Conservation (phyloP, 2,329 filamentous ascomycete genomes). For the Trichophyton rubrum region DNA sequence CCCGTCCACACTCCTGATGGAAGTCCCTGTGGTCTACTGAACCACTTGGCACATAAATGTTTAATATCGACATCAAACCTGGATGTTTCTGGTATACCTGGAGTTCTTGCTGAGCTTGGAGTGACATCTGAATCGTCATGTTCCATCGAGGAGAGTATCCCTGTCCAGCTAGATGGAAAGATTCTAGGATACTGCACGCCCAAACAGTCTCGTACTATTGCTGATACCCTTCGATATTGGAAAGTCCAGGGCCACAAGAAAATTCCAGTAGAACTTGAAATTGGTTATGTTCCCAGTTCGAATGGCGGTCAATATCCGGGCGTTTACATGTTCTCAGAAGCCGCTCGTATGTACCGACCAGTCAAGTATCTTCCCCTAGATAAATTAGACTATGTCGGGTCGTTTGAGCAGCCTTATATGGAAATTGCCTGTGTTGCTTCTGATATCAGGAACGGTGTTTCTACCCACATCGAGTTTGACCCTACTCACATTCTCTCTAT, state of each 20-base stretch:
- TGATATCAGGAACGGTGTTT: conserved; percentile 76
- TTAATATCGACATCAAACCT: conserved; percentile 65
- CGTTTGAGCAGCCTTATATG: conserved; percentile 97
- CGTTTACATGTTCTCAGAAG: conserved; percentile 79
- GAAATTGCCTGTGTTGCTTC: conserved; percentile 83
- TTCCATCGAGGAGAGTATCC: conserved; percentile 68
- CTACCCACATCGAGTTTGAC: conserved; percentile 85
- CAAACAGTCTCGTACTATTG: conserved; percentile 65
- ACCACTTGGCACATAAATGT: conserved; percentile 92
- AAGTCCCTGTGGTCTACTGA: conserved; percentile 82
- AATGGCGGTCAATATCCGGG: conserved; percentile 91
- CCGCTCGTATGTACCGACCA: conserved; percentile 77
- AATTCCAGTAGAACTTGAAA: conserved; percentile 73
- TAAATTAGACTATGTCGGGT: conserved; percentile 76
- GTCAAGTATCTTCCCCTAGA: conserved; percentile 84
- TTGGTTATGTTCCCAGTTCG: conserved; percentile 80
- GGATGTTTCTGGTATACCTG: conserved; percentile 62
- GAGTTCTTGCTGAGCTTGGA: conserved; percentile 65
- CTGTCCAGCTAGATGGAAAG: conserved; percentile 78
- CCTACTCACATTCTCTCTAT: conserved; percentile 97
- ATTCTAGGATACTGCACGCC: conserved; percentile 86
- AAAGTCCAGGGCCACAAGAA: conserved; percentile 78
- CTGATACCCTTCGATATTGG: conserved; percentile 83
- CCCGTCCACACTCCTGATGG: conserved; percentile 97
- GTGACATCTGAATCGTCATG: conserved; percentile 64